Evolutionary conservation across 2,329 filamentous ascomycete species (phyloP), one percentile per base, ranked within the genome.

Genomic region (Chrysosporium queenslandicum): DNA sequence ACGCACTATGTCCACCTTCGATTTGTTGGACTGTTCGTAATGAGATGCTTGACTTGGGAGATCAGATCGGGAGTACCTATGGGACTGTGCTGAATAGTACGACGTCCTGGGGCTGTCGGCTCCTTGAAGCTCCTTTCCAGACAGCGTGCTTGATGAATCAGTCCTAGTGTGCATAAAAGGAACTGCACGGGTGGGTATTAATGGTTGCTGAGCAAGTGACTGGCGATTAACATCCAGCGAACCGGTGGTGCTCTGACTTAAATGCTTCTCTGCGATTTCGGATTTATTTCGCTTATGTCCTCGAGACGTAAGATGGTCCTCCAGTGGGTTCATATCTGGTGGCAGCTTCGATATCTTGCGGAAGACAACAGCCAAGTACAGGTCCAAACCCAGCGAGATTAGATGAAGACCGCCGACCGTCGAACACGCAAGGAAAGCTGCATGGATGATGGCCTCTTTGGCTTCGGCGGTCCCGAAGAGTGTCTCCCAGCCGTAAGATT

Each of bases 271-370:
- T 8, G 74, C 72, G 2, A 76, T 72, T 14, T 79, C 76, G 0
- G 77, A 79, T 59, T 79, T 81, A 64, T 86, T 90, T 63, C 85
- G 81, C 74, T 89, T 90, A 70, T 94, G 88, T 68, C 58, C 67
- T 63, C 70, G 75, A 53, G 87, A 82, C 1, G 89, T 96, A 53
- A 94, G 72, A 61, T 91, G 83, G 58, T 86, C 81, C 65, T 96
- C 90, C 12, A 97, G 76, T 1, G 91, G 91, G 65, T 97, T 97
- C 86, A 95, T 88, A 63, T 97, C 91, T 0, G 91, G 90, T 4
- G 91, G 91, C 66, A 96, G 77, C 18, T 77, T 74, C 4, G 82
- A 76, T 61, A 97, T 96, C 63, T 86, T 85, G 37, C 83, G 80
- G 79, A 96, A 97, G 59, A 85, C 79, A 49, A 86, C 66, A 14